These are phyloP conservation scores for Chaetomium sp. DNA, from an alignment of 2,329 filamentous ascomycete species.

Conservation along the genomic window DNA sequence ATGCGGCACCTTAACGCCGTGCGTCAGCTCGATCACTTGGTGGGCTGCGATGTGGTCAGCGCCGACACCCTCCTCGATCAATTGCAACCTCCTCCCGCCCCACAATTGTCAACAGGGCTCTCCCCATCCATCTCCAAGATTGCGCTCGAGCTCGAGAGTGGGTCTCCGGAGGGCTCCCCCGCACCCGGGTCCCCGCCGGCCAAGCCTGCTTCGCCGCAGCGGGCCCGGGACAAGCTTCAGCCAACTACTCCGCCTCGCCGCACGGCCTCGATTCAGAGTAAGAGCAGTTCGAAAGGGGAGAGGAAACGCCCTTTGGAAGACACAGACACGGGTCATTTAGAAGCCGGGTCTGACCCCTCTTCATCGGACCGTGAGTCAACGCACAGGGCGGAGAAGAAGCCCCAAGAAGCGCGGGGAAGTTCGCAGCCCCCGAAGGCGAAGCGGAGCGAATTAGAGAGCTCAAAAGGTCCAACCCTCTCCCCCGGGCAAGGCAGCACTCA, in stretches of 20 bases:
- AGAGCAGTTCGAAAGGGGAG: not conserved
- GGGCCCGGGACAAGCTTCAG: constrained; percentile 18
- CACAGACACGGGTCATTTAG: constrained; percentile 20
- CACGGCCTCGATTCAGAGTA: constrained; percentile 4
- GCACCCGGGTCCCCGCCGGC: constrained; percentile 32
- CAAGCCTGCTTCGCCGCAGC: constrained; percentile 20
- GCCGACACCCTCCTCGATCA: constrained; percentile 59
- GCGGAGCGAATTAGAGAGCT: constrained; percentile 23
- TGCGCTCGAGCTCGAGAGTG: constrained; percentile 38
- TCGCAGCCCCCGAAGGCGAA: constrained; percentile 11
- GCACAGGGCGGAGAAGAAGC: constrained; percentile 19
- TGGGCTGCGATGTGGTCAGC: constrained; percentile 68
- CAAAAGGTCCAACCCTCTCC: constrained; percentile 29
- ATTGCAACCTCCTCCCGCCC: constrained; percentile 26
- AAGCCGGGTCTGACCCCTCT: constrained; percentile 26
- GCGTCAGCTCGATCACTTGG: constrained; percentile 69
- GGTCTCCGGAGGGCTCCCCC: constrained; percentile 34
- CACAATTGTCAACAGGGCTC: constrained; percentile 29
- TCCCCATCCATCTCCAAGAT: constrained; percentile 42
- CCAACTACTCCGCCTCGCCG: constrained; percentile 15
- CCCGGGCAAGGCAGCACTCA: constrained; percentile 21
- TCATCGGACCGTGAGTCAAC: constrained; percentile 27
- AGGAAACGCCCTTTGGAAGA: constrained; percentile 20
- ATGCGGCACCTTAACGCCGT: constrained; percentile 71
- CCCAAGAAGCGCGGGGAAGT: constrained; percentile 22